Conservation (phyloP, 2,329 filamentous ascomycete species). For the Bisporella sp. region DNA sequence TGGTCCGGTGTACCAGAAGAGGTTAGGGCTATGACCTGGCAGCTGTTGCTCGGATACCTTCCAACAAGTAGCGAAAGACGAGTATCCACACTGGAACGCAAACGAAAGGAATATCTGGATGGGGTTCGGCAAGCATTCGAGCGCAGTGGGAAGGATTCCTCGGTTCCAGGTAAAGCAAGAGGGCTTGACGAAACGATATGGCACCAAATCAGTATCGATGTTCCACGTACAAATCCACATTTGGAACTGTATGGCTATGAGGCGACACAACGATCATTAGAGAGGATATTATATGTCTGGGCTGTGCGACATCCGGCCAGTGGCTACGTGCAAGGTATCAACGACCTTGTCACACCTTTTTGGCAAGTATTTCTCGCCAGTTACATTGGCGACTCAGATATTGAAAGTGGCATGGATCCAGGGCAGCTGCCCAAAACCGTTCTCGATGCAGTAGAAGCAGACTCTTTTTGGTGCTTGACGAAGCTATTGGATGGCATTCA, state of each 20-base stretch:
- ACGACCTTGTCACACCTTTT: constrained; percentile 94
- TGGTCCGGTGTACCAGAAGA: constrained; percentile 95
- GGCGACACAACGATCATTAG: constrained; percentile 87
- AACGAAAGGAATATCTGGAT: constrained; percentile 93
- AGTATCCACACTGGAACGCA: constrained; percentile 83
- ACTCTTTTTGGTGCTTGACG: constrained; percentile 97
- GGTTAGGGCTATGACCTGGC: constrained; percentile 98
- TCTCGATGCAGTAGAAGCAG: constrained; percentile 91
- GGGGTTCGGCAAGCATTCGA: constrained; percentile 73
- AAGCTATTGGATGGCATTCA: constrained; percentile 98
- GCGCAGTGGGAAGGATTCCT: constrained; percentile 45
- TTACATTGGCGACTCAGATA: constrained; percentile 90
- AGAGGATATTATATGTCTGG: constrained; percentile 95
- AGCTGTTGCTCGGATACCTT: constrained; percentile 87
- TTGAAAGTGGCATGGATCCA: constrained; percentile 93
- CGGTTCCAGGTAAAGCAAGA: constrained; percentile 40
- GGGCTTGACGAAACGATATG: constrained; percentile 95
- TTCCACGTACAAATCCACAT: constrained; percentile 92
- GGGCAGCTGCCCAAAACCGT: constrained; percentile 87
- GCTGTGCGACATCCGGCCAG: constrained; percentile 95
- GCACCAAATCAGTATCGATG: constrained; percentile 99
- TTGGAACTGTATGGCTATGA: constrained; percentile 93
- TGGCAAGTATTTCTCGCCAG: constrained; percentile 95
- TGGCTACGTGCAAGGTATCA: constrained; percentile 97
- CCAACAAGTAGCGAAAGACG: constrained; percentile 94